Evolutionary conservation across 257 asterid genomes (phyloP).

Genomic region (Lantana camara): DNA sequence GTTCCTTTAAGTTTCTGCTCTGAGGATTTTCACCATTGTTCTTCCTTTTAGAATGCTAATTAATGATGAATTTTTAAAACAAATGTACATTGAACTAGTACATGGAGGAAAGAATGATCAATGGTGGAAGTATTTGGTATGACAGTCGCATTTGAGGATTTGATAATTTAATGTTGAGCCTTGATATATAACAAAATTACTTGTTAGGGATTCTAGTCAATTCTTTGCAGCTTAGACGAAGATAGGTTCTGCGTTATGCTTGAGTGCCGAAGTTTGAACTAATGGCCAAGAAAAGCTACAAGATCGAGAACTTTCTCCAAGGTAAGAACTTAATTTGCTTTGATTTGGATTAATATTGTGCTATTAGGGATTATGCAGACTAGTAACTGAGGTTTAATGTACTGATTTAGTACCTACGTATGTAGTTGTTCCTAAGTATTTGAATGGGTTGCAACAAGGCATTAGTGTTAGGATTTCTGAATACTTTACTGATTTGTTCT

Average conservation of each 20-base stretch:
- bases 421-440: conserved; percentile 14
- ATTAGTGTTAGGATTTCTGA: neutral
- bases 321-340: conserved; percentile 45
- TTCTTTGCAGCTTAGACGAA: neutral
- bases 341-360: neutral
- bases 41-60: neutral
- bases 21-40: no score
- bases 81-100: neutral
- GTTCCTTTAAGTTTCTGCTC: no score
- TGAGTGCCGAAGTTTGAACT: neutral
- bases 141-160: neutral
- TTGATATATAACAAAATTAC: neutral
- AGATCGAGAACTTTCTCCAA: conserved; percentile 71
- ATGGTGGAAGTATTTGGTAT: neutral
- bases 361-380: neutral
- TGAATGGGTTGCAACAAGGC: neutral
- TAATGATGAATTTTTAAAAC: neutral
- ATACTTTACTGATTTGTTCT: neutral
- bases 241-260: neutral
- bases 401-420: conserved; percentile 5
- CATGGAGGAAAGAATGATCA: neutral
- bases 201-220: neutral
- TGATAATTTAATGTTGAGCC: neutral
- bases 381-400: conserved; percentile 15
- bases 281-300: conserved; percentile 70